A percentile compares a stretch with the other conserved stretches of the same genome.
These are phyloP conservation scores for Backusella psychrophila DNA, from an alignment of 192 early-diverging fungal genomes.

Conservation along the genomic window DNA sequence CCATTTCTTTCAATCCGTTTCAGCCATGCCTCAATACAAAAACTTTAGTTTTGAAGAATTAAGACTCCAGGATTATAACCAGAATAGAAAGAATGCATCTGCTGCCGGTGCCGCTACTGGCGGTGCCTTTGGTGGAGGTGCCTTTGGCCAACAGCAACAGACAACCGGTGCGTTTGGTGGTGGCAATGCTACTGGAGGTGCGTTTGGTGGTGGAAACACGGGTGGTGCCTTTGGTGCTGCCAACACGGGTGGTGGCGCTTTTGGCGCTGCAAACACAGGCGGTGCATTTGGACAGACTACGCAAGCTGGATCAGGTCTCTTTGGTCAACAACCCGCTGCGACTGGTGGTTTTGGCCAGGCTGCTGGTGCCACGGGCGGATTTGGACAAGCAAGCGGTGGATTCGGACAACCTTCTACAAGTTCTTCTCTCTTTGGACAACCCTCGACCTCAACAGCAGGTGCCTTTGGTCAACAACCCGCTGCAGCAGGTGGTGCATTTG, in stretches of 20 bases:
- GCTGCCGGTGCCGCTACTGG: slow-evolving; percentile 33
- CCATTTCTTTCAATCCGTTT: slow-evolving; percentile 66
- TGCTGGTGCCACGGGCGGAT: slow-evolving; percentile 11
- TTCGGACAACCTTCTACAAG: slow-evolving; percentile 30
- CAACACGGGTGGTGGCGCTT: slow-evolving; percentile 14
- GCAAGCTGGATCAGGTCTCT: slow-evolving; percentile 1
- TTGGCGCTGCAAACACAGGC: slow-evolving; percentile 33
- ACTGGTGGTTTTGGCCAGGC: slow-evolving; percentile 26
- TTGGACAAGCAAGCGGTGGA: not conserved
- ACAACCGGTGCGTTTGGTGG: slow-evolving; percentile 43
- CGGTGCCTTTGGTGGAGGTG: not conserved
- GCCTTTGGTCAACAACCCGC: slow-evolving; percentile 17
- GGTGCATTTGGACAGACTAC: slow-evolving; percentile 14
- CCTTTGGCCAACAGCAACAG: slow-evolving; percentile 28
- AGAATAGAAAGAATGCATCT: slow-evolving; percentile 64
- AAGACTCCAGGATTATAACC: slow-evolving; percentile 82
- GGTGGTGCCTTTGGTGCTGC: slow-evolving; percentile 30
- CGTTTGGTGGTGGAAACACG: slow-evolving; percentile 29
- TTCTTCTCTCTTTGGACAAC: slow-evolving; percentile 22
- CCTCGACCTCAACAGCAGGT: slow-evolving; percentile 10
- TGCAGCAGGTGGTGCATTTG: slow-evolving; percentile 13
- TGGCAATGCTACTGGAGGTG: slow-evolving; percentile 51
- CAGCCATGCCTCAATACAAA: slow-evolving; percentile 85
- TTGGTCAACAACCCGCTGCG: slow-evolving; percentile 32
- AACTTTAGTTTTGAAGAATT: slow-evolving; percentile 89